A percentile compares a stretch with the other conserved stretches of the same genome.
phyloP scores from a whole-genome alignment of 495 filamentous ascomycete genomes.

The Rhizodiscina lignyota region DNA sequence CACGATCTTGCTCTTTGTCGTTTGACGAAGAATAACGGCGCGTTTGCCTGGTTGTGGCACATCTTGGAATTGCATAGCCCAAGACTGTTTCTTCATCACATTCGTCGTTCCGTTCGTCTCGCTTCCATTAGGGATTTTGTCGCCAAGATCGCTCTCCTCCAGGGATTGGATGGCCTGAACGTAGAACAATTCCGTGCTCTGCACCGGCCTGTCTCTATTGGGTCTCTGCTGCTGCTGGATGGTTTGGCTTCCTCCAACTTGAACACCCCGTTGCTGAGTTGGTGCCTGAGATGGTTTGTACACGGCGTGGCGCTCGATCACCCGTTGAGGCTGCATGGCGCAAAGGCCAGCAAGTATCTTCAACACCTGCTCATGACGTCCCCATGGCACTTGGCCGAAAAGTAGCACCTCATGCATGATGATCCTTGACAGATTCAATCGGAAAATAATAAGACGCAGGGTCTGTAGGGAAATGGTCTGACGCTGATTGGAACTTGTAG shows the following conservation, averaged over 20 bases:
- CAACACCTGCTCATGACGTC: conserved; percentile 39
- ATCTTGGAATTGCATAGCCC: conserved; percentile 26
- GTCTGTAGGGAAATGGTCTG: not conserved
- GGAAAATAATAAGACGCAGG: not conserved
- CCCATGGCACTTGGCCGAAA: conserved; percentile 27
- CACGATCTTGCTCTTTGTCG: conserved; percentile 18
- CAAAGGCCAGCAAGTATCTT: conserved; percentile 51
- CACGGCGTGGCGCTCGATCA: conserved; percentile 43
- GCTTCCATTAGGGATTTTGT: not conserved
- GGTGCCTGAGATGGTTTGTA: conserved; percentile 38
- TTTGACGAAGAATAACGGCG: conserved; percentile 20
- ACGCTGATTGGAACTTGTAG: not conserved
- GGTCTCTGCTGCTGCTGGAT: conserved; percentile 9
- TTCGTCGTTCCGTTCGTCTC: not conserved
- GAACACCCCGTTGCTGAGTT: too few relatives aligned
- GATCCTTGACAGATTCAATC: not conserved
- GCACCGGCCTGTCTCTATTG: not conserved
- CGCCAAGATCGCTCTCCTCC: not conserved
- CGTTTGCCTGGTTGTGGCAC: conserved; percentile 26
- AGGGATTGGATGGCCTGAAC: not conserved
- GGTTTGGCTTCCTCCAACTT: conserved; percentile 17
- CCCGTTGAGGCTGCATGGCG: conserved; percentile 44
- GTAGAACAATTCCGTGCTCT: not conserved
- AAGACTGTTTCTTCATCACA: too few relatives aligned
- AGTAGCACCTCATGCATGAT: conserved; percentile 37